Evolutionary conservation across 1,284 basidiomycete genomes (phyloP).

Genomic region (Trametes hirsuta): DNA sequence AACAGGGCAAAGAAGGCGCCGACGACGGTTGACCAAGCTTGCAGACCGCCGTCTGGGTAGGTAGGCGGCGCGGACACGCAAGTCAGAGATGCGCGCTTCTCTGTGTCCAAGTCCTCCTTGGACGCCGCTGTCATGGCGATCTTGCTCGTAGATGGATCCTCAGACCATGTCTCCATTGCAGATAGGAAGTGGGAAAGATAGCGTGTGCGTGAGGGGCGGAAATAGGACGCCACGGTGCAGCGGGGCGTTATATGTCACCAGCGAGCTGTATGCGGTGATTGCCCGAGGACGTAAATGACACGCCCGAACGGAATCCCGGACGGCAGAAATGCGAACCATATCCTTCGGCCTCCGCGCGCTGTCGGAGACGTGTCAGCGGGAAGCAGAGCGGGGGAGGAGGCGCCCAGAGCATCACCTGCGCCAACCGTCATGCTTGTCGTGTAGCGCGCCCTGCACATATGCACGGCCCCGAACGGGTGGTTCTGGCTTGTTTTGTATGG

Average conservation of each 20-base stretch:
- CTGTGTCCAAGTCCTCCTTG: not conserved
- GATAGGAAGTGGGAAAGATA: not conserved
- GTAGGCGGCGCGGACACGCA: not conserved
- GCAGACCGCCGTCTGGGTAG: conserved; percentile 36
- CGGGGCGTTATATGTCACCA: not conserved
- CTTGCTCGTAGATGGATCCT: not conserved
- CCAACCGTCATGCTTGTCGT: not conserved
- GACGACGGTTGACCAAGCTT: conserved; percentile 37
- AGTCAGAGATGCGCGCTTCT: not conserved
- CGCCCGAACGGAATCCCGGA: too few species aligned
- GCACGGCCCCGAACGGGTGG: not conserved
- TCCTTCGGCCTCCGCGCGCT: conserved; percentile 3
- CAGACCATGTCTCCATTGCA: not conserved
- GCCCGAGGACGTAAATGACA: not conserved
- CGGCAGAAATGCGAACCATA: too few species aligned
- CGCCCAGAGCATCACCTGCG: not conserved
- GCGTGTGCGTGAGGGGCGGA: not conserved
- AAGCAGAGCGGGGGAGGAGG: conserved; percentile 1
- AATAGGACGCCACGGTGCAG: not conserved
- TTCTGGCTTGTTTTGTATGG: not conserved
- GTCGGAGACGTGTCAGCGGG: conserved; percentile 22
- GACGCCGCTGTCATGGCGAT: not conserved
- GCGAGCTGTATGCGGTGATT: not conserved
- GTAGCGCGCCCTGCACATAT: not conserved
- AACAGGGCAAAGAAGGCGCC: conserved; percentile 35